phyloP scores from a whole-genome alignment of 202 grass and related monocot genomes.

The Carex sylvatica region DNA sequence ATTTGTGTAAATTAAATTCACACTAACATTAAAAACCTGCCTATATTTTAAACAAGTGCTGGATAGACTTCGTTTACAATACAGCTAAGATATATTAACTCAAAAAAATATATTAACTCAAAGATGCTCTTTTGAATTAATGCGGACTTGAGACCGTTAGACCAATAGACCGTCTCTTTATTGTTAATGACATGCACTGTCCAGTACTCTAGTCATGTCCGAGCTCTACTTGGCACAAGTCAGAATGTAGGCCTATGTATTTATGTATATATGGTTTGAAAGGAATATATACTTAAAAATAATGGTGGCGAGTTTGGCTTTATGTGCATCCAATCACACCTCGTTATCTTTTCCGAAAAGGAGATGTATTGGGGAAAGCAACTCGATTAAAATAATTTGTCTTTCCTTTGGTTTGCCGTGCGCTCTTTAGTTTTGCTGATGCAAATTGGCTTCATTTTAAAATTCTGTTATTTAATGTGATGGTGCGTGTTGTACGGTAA shows the following conservation, averaged over 20 bases:
- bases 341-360: constrained; percentile 19
- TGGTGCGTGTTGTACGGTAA: neutral
- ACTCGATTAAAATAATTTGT: neutral
- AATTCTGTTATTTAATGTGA: constrained; percentile 21
- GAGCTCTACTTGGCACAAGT: neutral
- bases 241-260: constrained; percentile 14
- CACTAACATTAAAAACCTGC: too few species aligned
- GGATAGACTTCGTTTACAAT: too few species aligned
- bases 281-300: constrained; percentile 23
- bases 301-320: constrained; percentile 3
- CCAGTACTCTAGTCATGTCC: neutral
- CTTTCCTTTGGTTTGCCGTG: neutral
- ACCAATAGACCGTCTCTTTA: neutral
- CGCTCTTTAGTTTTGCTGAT: neutral
- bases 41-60: too few species aligned
- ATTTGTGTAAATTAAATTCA: too few species aligned
- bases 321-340: constrained; percentile 10
- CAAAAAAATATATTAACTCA: too few species aligned
- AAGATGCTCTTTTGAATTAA: too few species aligned
- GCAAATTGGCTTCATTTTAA: constrained; percentile 9
- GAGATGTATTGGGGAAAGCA: constrained; percentile 5
- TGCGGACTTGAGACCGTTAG: too few species aligned
- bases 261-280: neutral
- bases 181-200: constrained; percentile 1
- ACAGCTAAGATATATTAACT: too few species aligned